Percentiles rank a stretch among this genome's conserved stretches.
Evolutionary conservation across 352 stramenopile species (phyloP).

Genomic region (Pythium phragmitis): DNA sequence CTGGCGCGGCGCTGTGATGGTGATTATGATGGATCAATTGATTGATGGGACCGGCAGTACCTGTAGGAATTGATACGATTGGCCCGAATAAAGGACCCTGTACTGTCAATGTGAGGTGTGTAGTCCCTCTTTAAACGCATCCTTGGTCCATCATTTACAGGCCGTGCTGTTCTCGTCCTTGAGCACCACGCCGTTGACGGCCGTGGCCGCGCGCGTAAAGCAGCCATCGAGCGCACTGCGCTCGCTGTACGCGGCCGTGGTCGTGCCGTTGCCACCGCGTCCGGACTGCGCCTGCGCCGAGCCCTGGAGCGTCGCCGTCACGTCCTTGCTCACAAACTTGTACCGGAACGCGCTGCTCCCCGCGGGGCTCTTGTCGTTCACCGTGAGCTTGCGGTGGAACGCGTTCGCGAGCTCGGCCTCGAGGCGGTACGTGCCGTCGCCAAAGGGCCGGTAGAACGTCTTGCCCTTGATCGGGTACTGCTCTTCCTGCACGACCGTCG

Average conservation of each 20-base stretch:
- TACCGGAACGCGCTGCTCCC: conserved; percentile 24
- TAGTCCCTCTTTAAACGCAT: background rate
- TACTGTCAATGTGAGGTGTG: background rate
- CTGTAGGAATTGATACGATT: background rate
- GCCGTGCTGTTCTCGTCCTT: conserved; percentile 25
- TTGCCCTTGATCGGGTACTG: conserved; percentile 53
- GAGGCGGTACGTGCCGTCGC: conserved; percentile 36
- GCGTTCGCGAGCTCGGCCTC: conserved; percentile 44
- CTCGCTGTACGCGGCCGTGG: conserved; percentile 23
- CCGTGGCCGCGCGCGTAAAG: conserved; percentile 31
- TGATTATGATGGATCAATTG: background rate
- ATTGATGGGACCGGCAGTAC: background rate
- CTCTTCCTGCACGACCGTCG: conserved; percentile 35
- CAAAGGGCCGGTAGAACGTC: conserved; percentile 42
- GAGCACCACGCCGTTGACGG: conserved; percentile 21
- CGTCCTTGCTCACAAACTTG: conserved; percentile 27
- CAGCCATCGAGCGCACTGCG: conserved; percentile 31
- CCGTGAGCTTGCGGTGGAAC: conserved; percentile 34
- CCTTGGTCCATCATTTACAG: background rate
- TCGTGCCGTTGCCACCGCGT: conserved; percentile 41
- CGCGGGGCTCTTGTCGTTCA: conserved; percentile 5
- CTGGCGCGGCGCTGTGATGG: background rate
- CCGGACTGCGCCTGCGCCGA: conserved; percentile 34
- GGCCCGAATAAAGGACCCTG: background rate
- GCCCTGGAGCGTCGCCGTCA: conserved; percentile 33